A percentile compares a stretch with the other conserved stretches of the same genome.
Evolutionary conservation across 2,329 filamentous ascomycete genomes (phyloP).

Genomic region (Aspergillus sp.): DNA sequence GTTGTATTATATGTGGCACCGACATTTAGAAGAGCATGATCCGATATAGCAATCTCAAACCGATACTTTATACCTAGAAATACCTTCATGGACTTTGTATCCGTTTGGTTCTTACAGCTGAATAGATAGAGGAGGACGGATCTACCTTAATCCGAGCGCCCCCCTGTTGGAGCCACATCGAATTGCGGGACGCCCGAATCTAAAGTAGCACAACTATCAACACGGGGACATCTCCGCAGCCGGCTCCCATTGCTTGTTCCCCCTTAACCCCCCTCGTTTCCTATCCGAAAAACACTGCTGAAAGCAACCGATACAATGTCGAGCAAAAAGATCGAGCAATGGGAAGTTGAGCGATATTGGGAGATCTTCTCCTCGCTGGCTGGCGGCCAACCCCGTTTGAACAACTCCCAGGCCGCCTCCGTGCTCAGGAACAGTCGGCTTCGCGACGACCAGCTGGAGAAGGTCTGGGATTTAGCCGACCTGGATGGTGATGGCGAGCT

Average conservation of each 20-base stretch:
- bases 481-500: conserved; percentile 96
- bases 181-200: conserved; percentile 19
- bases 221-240: conserved; percentile 5
- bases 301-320: conserved; percentile 32
- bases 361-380: conserved; percentile 72
- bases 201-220: conserved; percentile 17
- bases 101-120: background rate
- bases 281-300: conserved; percentile 4
- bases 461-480: conserved; percentile 95
- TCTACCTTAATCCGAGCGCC: conserved; percentile 25
- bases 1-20: background rate
- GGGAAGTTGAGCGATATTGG: conserved; percentile 77
- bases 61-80: background rate
- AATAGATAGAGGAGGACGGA: conserved; percentile 17
- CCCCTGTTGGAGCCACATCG: conserved; percentile 14
- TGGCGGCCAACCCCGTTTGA: conserved; percentile 64
- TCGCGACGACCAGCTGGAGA: conserved; percentile 82
- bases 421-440: conserved; percentile 73
- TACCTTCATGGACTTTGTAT: too few species aligned
- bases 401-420: conserved; percentile 67
- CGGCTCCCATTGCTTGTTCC: background rate
- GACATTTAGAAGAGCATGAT: conserved; percentile 2
- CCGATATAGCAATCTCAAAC: background rate
- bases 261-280: background rate
- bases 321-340: conserved; percentile 63